phyloP scores from a whole-genome alignment of 257 asterid species.

The Solanum medicagineum region DNA sequence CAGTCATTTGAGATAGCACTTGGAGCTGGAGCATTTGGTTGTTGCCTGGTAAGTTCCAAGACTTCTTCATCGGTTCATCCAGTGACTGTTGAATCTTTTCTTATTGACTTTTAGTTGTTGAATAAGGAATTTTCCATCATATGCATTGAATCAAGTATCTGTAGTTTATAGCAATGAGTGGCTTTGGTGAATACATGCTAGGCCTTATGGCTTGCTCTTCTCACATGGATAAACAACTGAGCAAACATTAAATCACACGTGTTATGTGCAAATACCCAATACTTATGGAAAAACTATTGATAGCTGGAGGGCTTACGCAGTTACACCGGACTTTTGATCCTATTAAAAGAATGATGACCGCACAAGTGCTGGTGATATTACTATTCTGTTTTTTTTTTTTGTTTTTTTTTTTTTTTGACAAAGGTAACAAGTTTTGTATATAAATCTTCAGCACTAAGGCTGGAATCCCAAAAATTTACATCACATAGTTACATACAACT shows the following conservation, averaged over 20 bases:
- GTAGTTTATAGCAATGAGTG: not conserved
- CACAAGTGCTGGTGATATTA: not conserved
- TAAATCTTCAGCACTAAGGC: too few species aligned
- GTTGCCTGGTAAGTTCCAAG: constrained; percentile 50
- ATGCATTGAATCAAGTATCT: not conserved
- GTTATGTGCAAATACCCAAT: not conserved
- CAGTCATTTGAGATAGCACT: constrained; percentile 61
- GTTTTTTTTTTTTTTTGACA: too few species aligned
- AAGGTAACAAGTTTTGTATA: too few species aligned
- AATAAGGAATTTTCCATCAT: not conserved
- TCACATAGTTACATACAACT: too few species aligned
- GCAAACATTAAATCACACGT: not conserved
- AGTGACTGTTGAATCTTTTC: not conserved
- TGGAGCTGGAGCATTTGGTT: constrained; percentile 65
- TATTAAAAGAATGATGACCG: not conserved
- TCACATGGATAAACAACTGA: not conserved
- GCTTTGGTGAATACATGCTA: not conserved
- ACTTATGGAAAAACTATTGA: not conserved
- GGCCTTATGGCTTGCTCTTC: not conserved
- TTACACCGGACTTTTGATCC: not conserved
- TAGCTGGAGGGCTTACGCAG: not conserved
- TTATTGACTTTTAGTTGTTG: not conserved
- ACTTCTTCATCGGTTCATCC: not conserved
- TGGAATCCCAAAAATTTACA: too few species aligned
- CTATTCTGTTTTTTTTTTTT: not conserved